Base-by-base conservation (phyloP, 2,329 filamentous ascomycete species). In the Cladosporium sp. region DNA sequence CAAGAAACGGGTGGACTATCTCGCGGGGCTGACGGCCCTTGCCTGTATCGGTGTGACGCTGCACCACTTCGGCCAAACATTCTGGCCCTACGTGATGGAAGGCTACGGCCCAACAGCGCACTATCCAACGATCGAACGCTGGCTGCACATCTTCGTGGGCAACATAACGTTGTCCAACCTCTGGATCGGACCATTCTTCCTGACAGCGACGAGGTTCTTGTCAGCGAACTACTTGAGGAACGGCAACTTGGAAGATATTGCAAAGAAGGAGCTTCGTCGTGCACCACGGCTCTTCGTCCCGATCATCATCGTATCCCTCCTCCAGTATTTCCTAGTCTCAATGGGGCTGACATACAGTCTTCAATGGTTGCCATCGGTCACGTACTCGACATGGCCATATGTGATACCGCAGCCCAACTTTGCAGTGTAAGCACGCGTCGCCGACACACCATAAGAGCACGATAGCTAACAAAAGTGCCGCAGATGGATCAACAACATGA, bases 181-280 rank as follows among this genome's bases (percentile, higher is more conserved):
- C 59, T 79, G 76, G 74, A 75, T 80, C 12, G 78, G 78, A 19
- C 75, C 77, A 22, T 80, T 80, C 68, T 76, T 80, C 66, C 76
- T 76, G 8, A 80, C 75, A 7, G 78, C 78, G 0, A 76, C 75
- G 39, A 75, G 78, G 49, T 80, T 80, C 64, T 60, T 80, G 30
- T 71, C 73, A 12, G 67, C 73, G 1, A 70, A 70, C 39, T 80
- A 78, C 54, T 69, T 80, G 8, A 72, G 69, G 47, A 74, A 70
- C 4, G 78, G 76, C 17, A 74, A 78, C 36, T 66, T 80, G 14
- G 64, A 72, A 22, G 72, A 73, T 28, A 70, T 80, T 38, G 76
- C 76, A 3, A 73, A 79, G 60, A 78, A 77, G 55, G 75, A 74
- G 37, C 70, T 79, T 14, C 70, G 73, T 12, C 71, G 78, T 59